Base-by-base conservation (phyloP, 176 grass and related monocot genomes). In the Raddia distichophylla region DNA sequence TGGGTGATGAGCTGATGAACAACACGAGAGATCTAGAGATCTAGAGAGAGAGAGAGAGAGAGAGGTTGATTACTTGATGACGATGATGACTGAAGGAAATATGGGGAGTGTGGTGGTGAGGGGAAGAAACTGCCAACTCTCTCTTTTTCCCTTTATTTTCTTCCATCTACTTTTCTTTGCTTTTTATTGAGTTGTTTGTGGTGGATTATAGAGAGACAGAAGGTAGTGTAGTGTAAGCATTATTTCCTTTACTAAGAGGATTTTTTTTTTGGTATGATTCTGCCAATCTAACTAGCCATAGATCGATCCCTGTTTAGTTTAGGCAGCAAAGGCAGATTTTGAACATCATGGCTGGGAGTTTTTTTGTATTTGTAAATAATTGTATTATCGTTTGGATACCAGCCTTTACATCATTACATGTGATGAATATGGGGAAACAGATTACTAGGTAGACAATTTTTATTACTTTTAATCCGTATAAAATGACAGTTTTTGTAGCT, bases 121-220 rank as follows among this genome's bases (percentile, higher is more conserved):
- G 52, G 44, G 54, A 22, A 81, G 54, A 18, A 74, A 60, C 80
- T 75, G 81, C 71, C 71, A 65, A 66, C 60, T 83, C 43, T 44
- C 73, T 22, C 17, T 74, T 75, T 54, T 40, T 10, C 35, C 27
- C 27, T 27, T 27, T 27, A 27, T 75, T 56, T 20, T 18, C 27
- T 73, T 54, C 12, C 19, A 12, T 55, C 3, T 73, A 37, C 32
- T 73, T 73, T 73, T 73, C 71, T 37, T 40, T 12, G 71, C 50
- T 17, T 1, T 56, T 18, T 15, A 0, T 16, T 18, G 8, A 55
- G 32, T 73, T 12, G 16, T n/a, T 73, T 55, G 32, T n/a, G 50
- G 50, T 73, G 50, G 18, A 40, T 18, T 16, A 37, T 40, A 35
- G 3, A 8, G 33, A 17, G 5, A 64, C 6, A 64, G 15, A 40